Evolutionary conservation across 768 basidiomycete genomes (phyloP).

Genomic region (Leccinellum luteum): DNA sequence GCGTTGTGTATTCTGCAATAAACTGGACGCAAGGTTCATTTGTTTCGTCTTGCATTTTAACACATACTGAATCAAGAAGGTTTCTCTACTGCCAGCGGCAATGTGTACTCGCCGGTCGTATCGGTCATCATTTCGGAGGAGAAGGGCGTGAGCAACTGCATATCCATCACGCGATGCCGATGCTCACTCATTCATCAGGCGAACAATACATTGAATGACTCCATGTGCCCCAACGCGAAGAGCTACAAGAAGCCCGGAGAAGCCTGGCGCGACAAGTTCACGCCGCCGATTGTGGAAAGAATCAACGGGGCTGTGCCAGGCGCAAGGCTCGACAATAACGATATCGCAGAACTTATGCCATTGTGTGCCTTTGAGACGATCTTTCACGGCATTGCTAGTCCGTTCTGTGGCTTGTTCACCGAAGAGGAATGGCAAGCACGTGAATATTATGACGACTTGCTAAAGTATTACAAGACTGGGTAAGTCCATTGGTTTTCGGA

Average conservation of each 20-base stretch:
- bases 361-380: constrained; percentile 82
- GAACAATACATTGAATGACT: constrained; percentile 69
- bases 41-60: not conserved
- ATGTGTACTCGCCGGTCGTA: constrained; percentile 44
- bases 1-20: constrained; percentile 64
- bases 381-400: constrained; percentile 47
- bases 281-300: constrained; percentile 51
- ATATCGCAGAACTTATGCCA: constrained; percentile 61
- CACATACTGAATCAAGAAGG: constrained; percentile 38
- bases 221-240: constrained; percentile 59
- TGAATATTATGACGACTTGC: constrained; percentile 70
- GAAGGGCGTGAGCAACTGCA: constrained; percentile 39
- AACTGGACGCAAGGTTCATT: constrained; percentile 66
- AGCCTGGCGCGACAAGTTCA: constrained; percentile 58
- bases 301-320: constrained; percentile 63
- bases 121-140: constrained; percentile 53
- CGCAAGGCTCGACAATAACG: constrained; percentile 51
- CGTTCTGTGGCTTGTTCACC: constrained; percentile 74
- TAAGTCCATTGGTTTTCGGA: constrained; percentile 28
- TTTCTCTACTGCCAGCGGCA: constrained; percentile 52
- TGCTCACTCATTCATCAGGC: constrained; percentile 30
- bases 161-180: not conserved
- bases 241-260: constrained; percentile 41
- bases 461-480: constrained; percentile 80
- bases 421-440: constrained; percentile 59